Evolutionary conservation across 495 filamentous ascomycete species (phyloP).

Genomic region (Penicillium pancosmium): DNA sequence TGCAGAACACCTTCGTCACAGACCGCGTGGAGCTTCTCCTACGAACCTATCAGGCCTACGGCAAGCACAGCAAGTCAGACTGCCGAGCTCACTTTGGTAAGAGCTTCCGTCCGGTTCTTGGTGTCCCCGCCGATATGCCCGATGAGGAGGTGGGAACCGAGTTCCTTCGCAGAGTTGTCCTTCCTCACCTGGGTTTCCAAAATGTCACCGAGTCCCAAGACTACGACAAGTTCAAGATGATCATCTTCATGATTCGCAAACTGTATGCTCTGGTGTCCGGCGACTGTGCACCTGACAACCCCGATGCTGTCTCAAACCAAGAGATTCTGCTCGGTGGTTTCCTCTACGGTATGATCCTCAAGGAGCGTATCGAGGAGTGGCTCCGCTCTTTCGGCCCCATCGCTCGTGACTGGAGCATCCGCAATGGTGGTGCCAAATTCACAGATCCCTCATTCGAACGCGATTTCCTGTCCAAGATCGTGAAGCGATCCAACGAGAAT

Average conservation of each 20-base stretch:
- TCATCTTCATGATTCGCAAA: constrained; percentile 95
- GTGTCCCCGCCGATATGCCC: constrained; percentile 74
- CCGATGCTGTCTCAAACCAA: constrained; percentile 92
- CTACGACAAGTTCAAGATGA: constrained; percentile 88
- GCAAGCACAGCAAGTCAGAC: constrained; percentile 72
- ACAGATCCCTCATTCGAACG: constrained; percentile 70
- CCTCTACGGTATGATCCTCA: constrained; percentile 91
- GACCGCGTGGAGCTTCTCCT: constrained; percentile 91
- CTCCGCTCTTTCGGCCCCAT: constrained; percentile 64
- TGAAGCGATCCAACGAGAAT: constrained; percentile 82
- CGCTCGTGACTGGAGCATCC: constrained; percentile 70
- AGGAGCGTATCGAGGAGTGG: constrained; percentile 90
- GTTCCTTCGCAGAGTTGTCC: constrained; percentile 84
- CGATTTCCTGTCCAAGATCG: constrained; percentile 76
- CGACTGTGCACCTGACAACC: constrained; percentile 91
- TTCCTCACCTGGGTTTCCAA: constrained; percentile 84
- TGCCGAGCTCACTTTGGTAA: constrained; percentile 83
- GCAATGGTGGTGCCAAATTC: constrained; percentile 64
- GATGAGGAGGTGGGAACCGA: constrained; percentile 88
- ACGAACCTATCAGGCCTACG: constrained; percentile 89
- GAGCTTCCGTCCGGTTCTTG: constrained; percentile 85
- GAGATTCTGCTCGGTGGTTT: constrained; percentile 92
- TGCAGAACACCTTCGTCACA: constrained; percentile 88
- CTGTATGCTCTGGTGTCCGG: constrained; percentile 90
- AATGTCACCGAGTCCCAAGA: constrained; percentile 81